Evolutionary conservation across 495 filamentous ascomycete species (phyloP), one percentile per base, ranked within the genome.

Genomic region (Pseudoneurospora amorphoporcata): DNA sequence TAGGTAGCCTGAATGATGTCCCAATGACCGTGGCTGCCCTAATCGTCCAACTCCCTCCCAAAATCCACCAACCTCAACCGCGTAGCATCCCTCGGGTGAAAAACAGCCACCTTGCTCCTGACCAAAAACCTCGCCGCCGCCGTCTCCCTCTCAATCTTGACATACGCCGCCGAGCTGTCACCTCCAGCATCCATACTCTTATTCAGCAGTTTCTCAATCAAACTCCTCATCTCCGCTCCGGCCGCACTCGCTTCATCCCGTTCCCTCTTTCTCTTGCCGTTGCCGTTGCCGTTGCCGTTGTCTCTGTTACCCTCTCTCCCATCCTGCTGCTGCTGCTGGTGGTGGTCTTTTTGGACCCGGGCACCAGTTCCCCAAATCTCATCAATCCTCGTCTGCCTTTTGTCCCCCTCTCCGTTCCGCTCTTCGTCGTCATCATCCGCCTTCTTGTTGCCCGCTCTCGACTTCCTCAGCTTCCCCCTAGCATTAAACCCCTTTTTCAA

Each of bases 111-210:
- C 77, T 92, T 95, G 32, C 91, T 91, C 74, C 92, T 85, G 29
- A 97, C 91, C 10, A 97, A 84, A 78, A 97, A 97, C 72, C 93
- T 86, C 1, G 90, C 91, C 37, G 90, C 89, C 12, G 94, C 92
- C n/a, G 91, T 91, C 73, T 97, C 94, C 72, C 86, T 85, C n/a
- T 85, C 76, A 10, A 97, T 79, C 47, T 85, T 82, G 42, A 94
- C 85, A 82, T 96, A 97, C 1, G 86, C 87, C 19, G 84, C 85
- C 17, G 86, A 81, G 45, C 82, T 86, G 70, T 83, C 82, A 16
- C 85, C 85, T 37, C 83, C 85, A 1, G 88, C 86, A 70, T 92
- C 92, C 68, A 91, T 78, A 42, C 93, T 79, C 71, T 82, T 82
- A 76, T 88, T 89, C 71, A 92, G 82, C 3, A 90, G 79, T 69